Conservation (phyloP, 2,329 filamentous ascomycete genomes). For the Thelonectria olida region DNA sequence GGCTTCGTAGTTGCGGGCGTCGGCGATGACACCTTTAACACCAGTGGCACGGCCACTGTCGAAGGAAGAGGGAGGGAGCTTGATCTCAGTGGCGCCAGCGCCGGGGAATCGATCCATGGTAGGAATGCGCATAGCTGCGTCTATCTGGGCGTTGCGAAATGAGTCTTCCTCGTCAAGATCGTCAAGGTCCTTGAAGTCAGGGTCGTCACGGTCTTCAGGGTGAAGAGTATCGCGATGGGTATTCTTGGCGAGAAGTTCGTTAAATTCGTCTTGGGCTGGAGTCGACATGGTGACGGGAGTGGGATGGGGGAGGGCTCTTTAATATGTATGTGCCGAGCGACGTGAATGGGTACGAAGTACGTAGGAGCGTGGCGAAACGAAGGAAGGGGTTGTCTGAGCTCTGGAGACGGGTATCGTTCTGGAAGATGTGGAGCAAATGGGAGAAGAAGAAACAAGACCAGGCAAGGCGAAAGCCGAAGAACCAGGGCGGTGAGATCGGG, state of each 20-base stretch:
- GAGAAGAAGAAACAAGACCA: slow-evolving; percentile 33
- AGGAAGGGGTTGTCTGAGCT: slow-evolving; percentile 34
- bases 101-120: slow-evolving; percentile 53
- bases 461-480: slow-evolving; percentile 39
- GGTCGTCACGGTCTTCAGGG: slow-evolving; percentile 66
- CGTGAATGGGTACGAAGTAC: not conserved
- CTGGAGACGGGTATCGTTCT: slow-evolving; percentile 43
- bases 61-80: slow-evolving; percentile 69
- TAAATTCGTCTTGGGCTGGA: slow-evolving; percentile 73
- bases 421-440: slow-evolving; percentile 45
- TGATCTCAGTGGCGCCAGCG: slow-evolving; percentile 58
- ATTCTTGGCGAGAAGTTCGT: slow-evolving; percentile 68
- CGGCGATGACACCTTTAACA: slow-evolving; percentile 87
- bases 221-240: slow-evolving; percentile 57
- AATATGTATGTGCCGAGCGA: slow-evolving; percentile 40
- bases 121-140: slow-evolving; percentile 73
- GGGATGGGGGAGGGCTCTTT: slow-evolving; percentile 28
- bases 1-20: slow-evolving; percentile 79
- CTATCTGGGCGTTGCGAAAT: slow-evolving; percentile 63
- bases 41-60: slow-evolving; percentile 78
- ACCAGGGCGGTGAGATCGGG: slow-evolving; percentile 35
- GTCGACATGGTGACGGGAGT: slow-evolving; percentile 60
- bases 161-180: slow-evolving; percentile 66
- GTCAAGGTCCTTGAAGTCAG: slow-evolving; percentile 57
- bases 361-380: slow-evolving; percentile 18